Evolutionary conservation across 1,284 basidiomycete genomes (phyloP), one percentile per base, ranked within the genome.

Genomic region (Vanrija sp.): DNA sequence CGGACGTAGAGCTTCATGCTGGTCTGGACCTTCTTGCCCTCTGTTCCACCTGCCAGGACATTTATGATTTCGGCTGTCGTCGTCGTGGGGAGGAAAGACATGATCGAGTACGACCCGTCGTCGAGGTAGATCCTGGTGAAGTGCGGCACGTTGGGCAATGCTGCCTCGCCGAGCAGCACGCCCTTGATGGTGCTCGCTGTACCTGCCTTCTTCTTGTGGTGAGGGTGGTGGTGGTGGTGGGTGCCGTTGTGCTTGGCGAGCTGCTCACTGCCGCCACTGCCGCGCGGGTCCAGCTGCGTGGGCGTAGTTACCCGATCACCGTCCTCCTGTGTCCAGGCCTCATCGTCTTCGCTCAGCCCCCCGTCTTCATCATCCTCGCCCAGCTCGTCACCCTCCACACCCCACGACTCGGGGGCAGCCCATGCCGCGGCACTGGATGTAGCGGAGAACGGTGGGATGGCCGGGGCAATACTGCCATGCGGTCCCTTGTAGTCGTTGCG

Each of bases 1-100:
- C 87, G 86, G 51, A 95, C 74, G 77, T 91, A 91, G 41, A 95
- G 66, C 62, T 84, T 82, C 77, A 91, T 86, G 39, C 59, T 68
- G 6, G 67, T 66, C 12, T 81, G 81, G 55, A 85, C 84, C 53
- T 75, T 76, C 68, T 85, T 87, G 57, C 79, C 76, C 18, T 64
- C 66, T 7, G 47, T 56, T 3, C 56, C 59, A 2, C 68, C 67
- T 6, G 67, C 61, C 47, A 94, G 78, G 45, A 78, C 78, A 3
- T 81, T 80, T 10, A 82, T 83, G 51, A 95, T 76, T 47, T 88
- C 84, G 6, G 81, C 80, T 4, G 90, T 88, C 0, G 85, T 89
- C 18, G 85, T 83, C 22, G 79, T 75, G 27, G 87, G 76, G 10
- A 81, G 79, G 62, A 89, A 84, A 19, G 82, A 78, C 41, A 88